A percentile compares a stretch with the other conserved stretches of the same genome.
Conservation (phyloP, 1,284 basidiomycete genomes). For the Puccinia coronata region DNA sequence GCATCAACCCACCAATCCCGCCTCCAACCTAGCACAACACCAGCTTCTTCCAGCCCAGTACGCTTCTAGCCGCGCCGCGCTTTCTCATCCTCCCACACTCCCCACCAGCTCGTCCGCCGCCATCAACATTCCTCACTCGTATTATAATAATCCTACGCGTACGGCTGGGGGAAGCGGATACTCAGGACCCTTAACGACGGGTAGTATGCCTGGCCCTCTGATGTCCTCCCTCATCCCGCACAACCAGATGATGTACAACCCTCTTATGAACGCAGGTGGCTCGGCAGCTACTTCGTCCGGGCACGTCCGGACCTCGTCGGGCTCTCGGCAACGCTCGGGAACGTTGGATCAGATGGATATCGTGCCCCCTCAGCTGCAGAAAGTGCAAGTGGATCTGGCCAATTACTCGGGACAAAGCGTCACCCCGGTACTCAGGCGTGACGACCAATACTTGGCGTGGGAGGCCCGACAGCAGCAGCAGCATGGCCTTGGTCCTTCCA, state of each 20-base stretch:
- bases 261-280: constrained; percentile 40
- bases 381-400: constrained; percentile 57
- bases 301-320: constrained; percentile 50
- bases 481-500: constrained; percentile 27
- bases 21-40: constrained; percentile 53
- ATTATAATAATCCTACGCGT: constrained; percentile 43
- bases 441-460: constrained; percentile 56
- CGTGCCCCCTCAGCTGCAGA: constrained; percentile 78
- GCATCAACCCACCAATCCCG: constrained; percentile 52
- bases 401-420: constrained; percentile 52
- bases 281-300: constrained; percentile 53
- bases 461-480: constrained; percentile 66
- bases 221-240: constrained; percentile 45
- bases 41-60: constrained; percentile 53
- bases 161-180: constrained; percentile 23
- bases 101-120: constrained; percentile 9
- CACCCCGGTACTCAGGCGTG: constrained; percentile 56
- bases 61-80: constrained; percentile 43
- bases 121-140: constrained; percentile 34
- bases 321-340: constrained; percentile 71
- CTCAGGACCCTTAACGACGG: constrained; percentile 43
- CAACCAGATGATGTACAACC: constrained; percentile 44
- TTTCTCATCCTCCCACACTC: constrained; percentile 1
- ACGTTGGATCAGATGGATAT: constrained; percentile 82
- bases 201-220: constrained; percentile 43